Base-by-base conservation (phyloP, 176 grass and related monocot species). In the Metroxylon sagu region DNA sequence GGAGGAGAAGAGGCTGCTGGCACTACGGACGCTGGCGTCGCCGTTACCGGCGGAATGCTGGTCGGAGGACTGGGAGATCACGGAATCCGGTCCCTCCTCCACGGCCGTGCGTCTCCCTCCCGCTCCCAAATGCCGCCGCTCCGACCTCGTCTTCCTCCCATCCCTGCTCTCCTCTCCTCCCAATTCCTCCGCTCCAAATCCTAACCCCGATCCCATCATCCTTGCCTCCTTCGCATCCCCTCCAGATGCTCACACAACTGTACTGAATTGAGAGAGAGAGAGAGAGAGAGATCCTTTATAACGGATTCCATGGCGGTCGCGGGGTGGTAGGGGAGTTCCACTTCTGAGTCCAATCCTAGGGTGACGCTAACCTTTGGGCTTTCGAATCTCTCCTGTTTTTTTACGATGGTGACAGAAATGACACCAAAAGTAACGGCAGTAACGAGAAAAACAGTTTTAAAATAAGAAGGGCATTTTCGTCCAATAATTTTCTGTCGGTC, bases 201-300 rank as follows among this genome's bases (percentile, higher is more conserved):
- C 53, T 35, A 68, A 68, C 53, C 66, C 18, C 25, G 56, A 43
- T 19, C 29, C 52, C 18, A 29, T 53, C 52, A 69, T 69, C 29
- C 66, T 69, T 18, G 19, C 28, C 29, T 48, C 53, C 28, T 25
- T 26, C 66, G 53, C 66, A 48, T 48, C 25, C 29, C 53, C 66
- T 26, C 19, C 29, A 55, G 54, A 48, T 53, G 29, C 66, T 16
- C 31, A 2, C 35, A 43, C 8, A 2, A 43, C 3, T 23, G 21
- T 23, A 23, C 21, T 23, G 21, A 23, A 23, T 23, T 23, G 21
- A 23, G 59, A 29, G 1, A 17, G 54, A 1, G 54, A 23, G 0
- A 0, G 21, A 23, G 59, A 29, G 1, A 17, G 54, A 1, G 54
- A 23, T 23, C 3, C 25, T 14, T 43, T 43, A 43, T 43, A 43